These are phyloP conservation scores for Phaeosphaeriaceae sp. DNA, from an alignment of 2,329 filamentous ascomycete genomes.

Conservation along the genomic window DNA sequence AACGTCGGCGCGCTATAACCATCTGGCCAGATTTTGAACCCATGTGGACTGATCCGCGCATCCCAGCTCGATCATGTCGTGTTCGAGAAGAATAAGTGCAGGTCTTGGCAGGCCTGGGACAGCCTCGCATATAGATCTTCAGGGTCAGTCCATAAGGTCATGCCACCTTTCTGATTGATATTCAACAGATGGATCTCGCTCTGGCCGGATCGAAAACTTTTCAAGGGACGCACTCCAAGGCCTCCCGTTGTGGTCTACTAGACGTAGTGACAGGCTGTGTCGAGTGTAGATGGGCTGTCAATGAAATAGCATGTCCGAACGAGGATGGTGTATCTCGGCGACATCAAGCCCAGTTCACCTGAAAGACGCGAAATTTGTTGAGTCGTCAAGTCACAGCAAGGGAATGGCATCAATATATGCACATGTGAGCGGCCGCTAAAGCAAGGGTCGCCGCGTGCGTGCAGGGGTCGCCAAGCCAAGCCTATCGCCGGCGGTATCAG, in stretches of 20 bases:
- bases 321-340: background rate
- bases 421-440: background rate
- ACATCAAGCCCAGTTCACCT: background rate
- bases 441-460: background rate
- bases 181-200: too few relatives aligned
- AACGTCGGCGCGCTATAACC: background rate
- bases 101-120: background rate
- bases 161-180: background rate
- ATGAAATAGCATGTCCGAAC: background rate
- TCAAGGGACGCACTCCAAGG: too few relatives aligned
- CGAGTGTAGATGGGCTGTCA: background rate
- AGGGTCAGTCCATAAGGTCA: background rate
- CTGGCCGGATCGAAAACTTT: background rate
- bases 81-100: background rate
- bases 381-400: background rate
- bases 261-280: background rate
- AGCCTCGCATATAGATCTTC: background rate
- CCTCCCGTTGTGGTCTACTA: too few relatives aligned
- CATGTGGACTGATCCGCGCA: background rate
- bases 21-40: background rate
- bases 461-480: constrained; percentile 15
- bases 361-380: background rate
- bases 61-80: background rate
- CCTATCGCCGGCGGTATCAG: constrained; percentile 19
- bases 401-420: background rate